These are phyloP conservation scores for Fraxinus paxiana DNA, from an alignment of 305 asterid genomes.

Conservation along the genomic window DNA sequence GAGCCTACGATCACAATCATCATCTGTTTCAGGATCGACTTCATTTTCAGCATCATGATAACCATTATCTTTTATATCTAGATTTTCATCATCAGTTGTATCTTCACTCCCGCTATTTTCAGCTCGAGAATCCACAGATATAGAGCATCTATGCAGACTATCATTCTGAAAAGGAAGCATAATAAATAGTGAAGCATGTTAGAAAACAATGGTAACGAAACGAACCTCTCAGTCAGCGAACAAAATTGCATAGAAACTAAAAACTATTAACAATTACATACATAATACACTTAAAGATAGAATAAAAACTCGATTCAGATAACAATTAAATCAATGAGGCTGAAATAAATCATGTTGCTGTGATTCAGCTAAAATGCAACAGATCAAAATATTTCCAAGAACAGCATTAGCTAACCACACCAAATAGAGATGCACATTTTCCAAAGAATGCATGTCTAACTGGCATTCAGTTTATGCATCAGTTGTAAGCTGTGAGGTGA, in stretches of 20 bases:
- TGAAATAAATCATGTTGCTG: conserved; percentile 3
- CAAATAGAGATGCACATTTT: conserved; percentile 6
- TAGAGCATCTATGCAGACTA: conserved; percentile 69
- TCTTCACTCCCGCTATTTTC: conserved; percentile 84
- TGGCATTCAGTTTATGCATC: conserved; percentile 12
- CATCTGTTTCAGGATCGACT: conserved; percentile 71
- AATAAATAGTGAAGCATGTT: conserved; percentile 19
- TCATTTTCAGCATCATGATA: conserved; percentile 95
- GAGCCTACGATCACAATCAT: conserved; percentile 74
- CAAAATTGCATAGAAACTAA: not conserved
- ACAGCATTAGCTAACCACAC: conserved; percentile 16
- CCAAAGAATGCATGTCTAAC: conserved; percentile 13
- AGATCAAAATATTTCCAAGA: conserved; percentile 6
- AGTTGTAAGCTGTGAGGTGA: conserved; percentile 9
- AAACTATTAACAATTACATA: conserved; percentile 6
- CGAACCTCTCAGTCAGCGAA: not conserved
- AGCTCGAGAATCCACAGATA: conserved; percentile 80
- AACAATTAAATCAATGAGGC: conserved; percentile 11
- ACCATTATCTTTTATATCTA: conserved; percentile 59
- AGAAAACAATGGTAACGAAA: not conserved
- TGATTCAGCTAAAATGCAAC: conserved; percentile 21
- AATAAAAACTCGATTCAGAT: conserved; percentile 20
- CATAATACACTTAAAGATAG: conserved; percentile 3
- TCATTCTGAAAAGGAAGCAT: conserved; percentile 57
- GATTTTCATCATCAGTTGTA: conserved; percentile 70